These are phyloP conservation scores for Mycosphaerella arachidis DNA, from an alignment of 2,329 filamentous ascomycete species.

Conservation along the genomic window DNA sequence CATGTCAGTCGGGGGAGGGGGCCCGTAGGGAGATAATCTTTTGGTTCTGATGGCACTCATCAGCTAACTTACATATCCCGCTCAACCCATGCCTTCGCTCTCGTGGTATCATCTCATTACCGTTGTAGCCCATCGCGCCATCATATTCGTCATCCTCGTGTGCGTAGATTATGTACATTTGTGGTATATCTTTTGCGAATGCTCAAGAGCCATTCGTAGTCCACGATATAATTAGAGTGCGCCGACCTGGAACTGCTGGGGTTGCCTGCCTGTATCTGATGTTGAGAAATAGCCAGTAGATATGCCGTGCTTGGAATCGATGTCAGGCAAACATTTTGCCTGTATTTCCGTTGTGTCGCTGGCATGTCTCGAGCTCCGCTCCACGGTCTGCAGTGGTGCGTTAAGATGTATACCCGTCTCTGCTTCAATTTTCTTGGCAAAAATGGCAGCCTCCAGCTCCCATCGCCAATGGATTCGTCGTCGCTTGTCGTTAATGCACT, in stretches of 20 bases:
- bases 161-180: background rate
- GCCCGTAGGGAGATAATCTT: no score
- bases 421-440: constrained; percentile 29
- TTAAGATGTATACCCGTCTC: constrained; percentile 10
- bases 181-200: constrained; percentile 1
- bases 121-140: background rate
- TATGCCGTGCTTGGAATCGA: background rate
- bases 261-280: background rate
- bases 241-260: background rate
- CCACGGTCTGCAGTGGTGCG: constrained; percentile 11
- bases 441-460: constrained; percentile 39
- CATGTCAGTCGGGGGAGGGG: no score
- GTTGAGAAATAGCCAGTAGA: constrained; percentile 1
- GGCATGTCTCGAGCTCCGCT: constrained; percentile 7
- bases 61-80: background rate
- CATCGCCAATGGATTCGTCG: constrained; percentile 34
- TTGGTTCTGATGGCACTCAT: background rate
- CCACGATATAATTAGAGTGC: background rate
- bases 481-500: constrained; percentile 32
- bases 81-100: background rate
- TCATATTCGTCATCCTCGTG: background rate
- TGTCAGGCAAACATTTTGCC: background rate
- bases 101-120: background rate
- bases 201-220: background rate
- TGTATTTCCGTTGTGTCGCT: background rate